Evolutionary conservation across 257 asterid genomes (phyloP), one percentile per base, ranked within the genome.

Genomic region (Solanum phureja): DNA sequence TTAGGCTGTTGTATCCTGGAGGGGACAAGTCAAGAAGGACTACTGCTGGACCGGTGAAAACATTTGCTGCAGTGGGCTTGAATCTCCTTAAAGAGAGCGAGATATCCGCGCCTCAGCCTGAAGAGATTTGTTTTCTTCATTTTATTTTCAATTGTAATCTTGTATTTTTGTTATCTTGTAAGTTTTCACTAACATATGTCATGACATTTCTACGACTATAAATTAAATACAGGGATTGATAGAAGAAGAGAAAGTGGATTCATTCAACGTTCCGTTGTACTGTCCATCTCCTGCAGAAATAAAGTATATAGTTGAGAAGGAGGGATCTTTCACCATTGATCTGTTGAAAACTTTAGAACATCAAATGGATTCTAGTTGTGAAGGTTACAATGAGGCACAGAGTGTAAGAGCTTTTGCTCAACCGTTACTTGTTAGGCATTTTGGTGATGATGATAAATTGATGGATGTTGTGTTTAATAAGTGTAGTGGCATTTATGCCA

Each of bases 371-470:
- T 18, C 23, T 56, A 31, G 33, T 31, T 18, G 10, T 56, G 64
- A 56, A 16, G 64, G 23, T 56, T 56, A 18, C 64, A 56, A 56
- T 56, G 23, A 16, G 64, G 64, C 23, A 56, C 23, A 56, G 12
- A 91, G 95, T 91, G 89, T 95, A 89, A 91, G 98, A 86, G 91
- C 96, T 3, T 92, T 94, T 83, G 90, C 89, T 3, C 98, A 95
- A 83, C 93, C 98, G 3, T 66, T 95, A 87, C 68, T 94, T 60
- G 88, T 90, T 27, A 88, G 81, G 18, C 98, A 94, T 87, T 94
- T 94, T 58, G 95, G 96, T 7, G 89, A 84, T 19, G 46, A 21
- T 38, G 21, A 33, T 19, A 23, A 52, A 3, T 52, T 92, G 58
- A 90, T 95, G 1, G 96, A 93, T 23, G 64, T 52, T 3, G 27